phyloP scores from a whole-genome alignment of 139 green algal genomes.

The Chlamydomonas incerta region DNA sequence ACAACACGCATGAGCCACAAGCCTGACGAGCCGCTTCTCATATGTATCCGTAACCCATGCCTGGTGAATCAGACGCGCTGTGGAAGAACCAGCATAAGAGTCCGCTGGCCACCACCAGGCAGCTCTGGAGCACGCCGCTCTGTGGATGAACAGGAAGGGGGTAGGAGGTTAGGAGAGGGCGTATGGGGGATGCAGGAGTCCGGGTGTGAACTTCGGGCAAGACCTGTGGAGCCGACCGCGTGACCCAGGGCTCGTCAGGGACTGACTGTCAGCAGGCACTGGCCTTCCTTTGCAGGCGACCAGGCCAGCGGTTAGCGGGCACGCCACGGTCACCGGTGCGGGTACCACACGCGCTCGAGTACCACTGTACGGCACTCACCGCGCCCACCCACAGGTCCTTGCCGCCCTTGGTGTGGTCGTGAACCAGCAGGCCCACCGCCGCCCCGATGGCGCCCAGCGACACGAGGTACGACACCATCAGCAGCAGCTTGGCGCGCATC shows the following conservation, averaged over 20 bases:
- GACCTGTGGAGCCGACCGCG: too few species aligned
- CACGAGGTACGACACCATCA: constrained; percentile 36
- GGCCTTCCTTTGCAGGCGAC: neutral
- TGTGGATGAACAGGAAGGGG: neutral
- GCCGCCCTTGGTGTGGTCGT: neutral
- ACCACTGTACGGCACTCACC: constrained; percentile 38
- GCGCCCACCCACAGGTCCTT: constrained; percentile 44
- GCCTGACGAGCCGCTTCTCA: neutral
- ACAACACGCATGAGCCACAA: too few species aligned
- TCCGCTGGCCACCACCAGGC: constrained; percentile 23
- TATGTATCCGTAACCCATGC: constrained; percentile 11
- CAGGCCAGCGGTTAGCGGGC: neutral
- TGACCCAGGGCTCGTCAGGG: too few species aligned
- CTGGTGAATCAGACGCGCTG: neutral
- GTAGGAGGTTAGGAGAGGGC: too few species aligned
- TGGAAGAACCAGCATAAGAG: constrained; percentile 44
- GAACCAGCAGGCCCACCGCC: constrained; percentile 23
- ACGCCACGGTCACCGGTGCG: neutral
- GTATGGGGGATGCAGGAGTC: too few species aligned
- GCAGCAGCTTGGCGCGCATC: constrained; percentile 35
- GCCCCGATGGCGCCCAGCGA: constrained; percentile 23
- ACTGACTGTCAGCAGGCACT: too few species aligned
- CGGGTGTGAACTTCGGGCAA: too few species aligned
- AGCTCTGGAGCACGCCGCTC: constrained; percentile 42
- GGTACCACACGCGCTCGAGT: neutral